Conservation (phyloP, 1,139 yeast genomes). For the Saccharomyces pastorianus region DNA sequence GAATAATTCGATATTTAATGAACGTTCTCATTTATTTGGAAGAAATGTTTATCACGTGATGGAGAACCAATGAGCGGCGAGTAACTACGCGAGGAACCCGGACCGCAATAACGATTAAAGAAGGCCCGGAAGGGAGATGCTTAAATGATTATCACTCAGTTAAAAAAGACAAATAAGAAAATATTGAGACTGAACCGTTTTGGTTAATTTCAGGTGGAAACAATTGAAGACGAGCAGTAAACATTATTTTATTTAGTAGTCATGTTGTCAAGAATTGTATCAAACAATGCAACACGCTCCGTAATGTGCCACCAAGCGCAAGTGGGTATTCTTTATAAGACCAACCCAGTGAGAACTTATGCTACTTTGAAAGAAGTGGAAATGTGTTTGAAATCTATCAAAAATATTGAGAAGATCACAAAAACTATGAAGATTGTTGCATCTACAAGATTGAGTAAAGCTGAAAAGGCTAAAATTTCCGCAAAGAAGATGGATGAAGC, state of each 20-base stretch:
- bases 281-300: slow-evolving; percentile 1
- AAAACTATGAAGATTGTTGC: slow-evolving; percentile 99
- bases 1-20: background rate
- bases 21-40: background rate
- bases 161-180: background rate
- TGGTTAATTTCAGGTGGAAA: background rate
- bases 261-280: slow-evolving; percentile 5
- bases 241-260: background rate
- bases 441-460: slow-evolving; percentile 90
- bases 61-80: background rate
- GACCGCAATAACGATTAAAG: background rate
- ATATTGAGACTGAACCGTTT: no score
- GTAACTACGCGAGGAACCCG: background rate
- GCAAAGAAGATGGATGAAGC: slow-evolving; percentile 81
- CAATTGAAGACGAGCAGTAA: background rate
- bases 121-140: background rate
- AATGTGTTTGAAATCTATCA: slow-evolving; percentile 93
- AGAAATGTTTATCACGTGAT: background rate
- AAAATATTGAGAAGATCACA: slow-evolving; percentile 97
- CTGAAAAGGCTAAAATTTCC: slow-evolving; percentile 88
- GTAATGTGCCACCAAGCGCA: slow-evolving; percentile 2
- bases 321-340: background rate
- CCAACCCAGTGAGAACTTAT: slow-evolving; percentile 53
- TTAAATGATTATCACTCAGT: background rate
- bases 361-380: slow-evolving; percentile 98